Conservation (phyloP, 2,329 filamentous ascomycete species). For the Ploettnerulaceae sp. region DNA sequence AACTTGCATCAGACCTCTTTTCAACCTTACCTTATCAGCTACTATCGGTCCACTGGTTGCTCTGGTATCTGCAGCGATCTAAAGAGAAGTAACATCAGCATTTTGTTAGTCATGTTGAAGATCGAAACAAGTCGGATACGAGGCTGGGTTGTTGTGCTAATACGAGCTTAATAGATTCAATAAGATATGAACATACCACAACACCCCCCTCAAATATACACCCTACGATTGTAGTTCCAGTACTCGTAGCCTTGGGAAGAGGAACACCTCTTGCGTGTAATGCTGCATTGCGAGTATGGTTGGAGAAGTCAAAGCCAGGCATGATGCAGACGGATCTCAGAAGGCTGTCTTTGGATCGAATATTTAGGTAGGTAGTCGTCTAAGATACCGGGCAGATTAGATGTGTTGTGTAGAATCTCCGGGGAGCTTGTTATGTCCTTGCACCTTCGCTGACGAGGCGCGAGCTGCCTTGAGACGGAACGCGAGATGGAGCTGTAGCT, state of each 20-base stretch:
- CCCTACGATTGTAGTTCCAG: slow-evolving; percentile 97
- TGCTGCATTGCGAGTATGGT: slow-evolving; percentile 98
- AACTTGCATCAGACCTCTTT: background rate
- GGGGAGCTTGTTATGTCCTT: background rate
- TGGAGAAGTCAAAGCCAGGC: slow-evolving; percentile 98
- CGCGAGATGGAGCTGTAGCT: background rate
- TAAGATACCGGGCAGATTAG: background rate
- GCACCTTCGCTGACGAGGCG: slow-evolving; percentile 3
- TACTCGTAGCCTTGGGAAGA: slow-evolving; percentile 95
- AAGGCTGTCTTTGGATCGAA: slow-evolving; percentile 10
- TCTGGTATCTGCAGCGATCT: slow-evolving; percentile 97
- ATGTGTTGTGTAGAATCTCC: background rate
- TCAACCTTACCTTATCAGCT: slow-evolving; percentile 75
- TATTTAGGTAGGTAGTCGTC: background rate
- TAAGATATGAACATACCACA: slow-evolving; percentile 56
- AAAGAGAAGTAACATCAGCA: slow-evolving; percentile 21
- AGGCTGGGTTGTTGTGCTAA: background rate
- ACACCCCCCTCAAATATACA: slow-evolving; percentile 96
- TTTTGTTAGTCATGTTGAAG: slow-evolving; percentile 2
- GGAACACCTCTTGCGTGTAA: slow-evolving; percentile 92
- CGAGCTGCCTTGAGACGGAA: slow-evolving; percentile 6
- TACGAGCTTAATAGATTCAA: background rate
- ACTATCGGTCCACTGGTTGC: slow-evolving; percentile 97
- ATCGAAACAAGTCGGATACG: background rate
- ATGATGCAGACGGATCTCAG: slow-evolving; percentile 49